Evolutionary conservation across 345 rosid genomes (phyloP).

Genomic region (Rhodamnia rubescens): DNA sequence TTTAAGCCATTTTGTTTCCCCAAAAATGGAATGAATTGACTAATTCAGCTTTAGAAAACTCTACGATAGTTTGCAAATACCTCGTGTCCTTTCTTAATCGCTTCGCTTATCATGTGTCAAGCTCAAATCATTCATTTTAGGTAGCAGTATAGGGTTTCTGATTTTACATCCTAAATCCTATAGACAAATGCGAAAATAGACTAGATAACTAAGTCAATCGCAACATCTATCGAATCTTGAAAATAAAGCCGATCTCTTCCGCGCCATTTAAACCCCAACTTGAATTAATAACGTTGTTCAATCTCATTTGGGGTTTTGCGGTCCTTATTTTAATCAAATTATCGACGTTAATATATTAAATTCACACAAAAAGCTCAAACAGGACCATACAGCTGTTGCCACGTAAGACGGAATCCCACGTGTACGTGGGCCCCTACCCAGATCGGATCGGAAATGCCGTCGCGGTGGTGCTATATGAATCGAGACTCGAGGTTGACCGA

Average conservation of each 20-base stretch:
- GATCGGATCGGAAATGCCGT: neutral
- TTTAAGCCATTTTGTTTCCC: neutral
- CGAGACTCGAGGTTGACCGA: conserved; percentile 21
- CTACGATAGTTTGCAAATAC: neutral
- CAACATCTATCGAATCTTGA: neutral
- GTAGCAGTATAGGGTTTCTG: too few relatives aligned
- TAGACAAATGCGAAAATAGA: neutral
- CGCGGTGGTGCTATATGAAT: conserved; percentile 45
- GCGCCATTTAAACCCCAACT: neutral
- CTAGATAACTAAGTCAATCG: neutral
- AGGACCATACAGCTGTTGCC: neutral
- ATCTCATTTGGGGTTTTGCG: neutral
- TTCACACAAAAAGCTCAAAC: neutral
- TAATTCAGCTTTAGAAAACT: neutral
- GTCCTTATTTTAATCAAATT: neutral
- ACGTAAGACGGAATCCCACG: neutral
- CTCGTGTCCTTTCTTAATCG: neutral
- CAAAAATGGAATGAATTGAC: neutral
- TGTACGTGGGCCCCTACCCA: neutral
- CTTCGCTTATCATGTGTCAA: neutral
- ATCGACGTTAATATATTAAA: neutral
- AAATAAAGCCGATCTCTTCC: neutral
- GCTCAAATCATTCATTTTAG: neutral
- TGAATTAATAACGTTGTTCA: neutral
- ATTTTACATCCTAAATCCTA: neutral